Evolutionary conservation across 1,284 basidiomycete genomes (phyloP).

Genomic region (Rhizoctonia solani): DNA sequence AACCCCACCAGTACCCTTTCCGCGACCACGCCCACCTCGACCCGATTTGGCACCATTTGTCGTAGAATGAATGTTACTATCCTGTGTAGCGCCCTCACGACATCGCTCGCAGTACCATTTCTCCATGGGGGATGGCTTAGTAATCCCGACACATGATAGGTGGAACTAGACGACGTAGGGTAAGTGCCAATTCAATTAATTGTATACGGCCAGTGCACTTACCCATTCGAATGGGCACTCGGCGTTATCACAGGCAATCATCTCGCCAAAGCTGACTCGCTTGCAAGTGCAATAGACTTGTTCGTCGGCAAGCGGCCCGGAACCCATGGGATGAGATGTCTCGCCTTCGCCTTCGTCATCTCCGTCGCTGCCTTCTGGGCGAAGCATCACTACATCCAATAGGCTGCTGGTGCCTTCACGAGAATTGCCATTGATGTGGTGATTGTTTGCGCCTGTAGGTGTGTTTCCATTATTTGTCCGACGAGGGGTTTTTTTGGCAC

Average conservation of each 20-base stretch:
- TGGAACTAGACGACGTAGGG: conserved; percentile 9
- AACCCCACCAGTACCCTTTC: conserved; percentile 26
- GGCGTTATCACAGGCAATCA: conserved; percentile 96
- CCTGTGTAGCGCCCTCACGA: conserved; percentile 15
- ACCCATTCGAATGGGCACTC: conserved; percentile 95
- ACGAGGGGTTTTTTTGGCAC: conserved; percentile 22
- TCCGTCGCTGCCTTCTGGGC: conserved; percentile 46
- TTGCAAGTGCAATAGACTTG: conserved; percentile 89
- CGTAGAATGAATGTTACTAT: conserved; percentile 1
- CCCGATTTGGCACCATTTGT: conserved; percentile 12
- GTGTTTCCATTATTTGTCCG: conserved; percentile 13
- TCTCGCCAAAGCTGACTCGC: conserved; percentile 87
- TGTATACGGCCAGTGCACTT: conserved; percentile 49
- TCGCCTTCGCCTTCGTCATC: conserved; percentile 59
- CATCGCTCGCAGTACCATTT: conserved; percentile 32
- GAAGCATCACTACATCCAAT: conserved; percentile 37
- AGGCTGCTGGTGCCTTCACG: conserved; percentile 32
- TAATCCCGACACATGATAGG: conserved; percentile 27
- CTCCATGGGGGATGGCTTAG: conserved; percentile 22
- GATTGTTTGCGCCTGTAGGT: neutral
- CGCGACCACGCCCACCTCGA: conserved; percentile 29
- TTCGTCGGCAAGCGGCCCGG: conserved; percentile 50
- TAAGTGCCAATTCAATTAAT: neutral
- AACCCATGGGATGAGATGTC: neutral
- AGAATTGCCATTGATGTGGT: neutral